Conservation (phyloP, 441 rosid genomes). For the Arabidopsis lyrata region DNA sequence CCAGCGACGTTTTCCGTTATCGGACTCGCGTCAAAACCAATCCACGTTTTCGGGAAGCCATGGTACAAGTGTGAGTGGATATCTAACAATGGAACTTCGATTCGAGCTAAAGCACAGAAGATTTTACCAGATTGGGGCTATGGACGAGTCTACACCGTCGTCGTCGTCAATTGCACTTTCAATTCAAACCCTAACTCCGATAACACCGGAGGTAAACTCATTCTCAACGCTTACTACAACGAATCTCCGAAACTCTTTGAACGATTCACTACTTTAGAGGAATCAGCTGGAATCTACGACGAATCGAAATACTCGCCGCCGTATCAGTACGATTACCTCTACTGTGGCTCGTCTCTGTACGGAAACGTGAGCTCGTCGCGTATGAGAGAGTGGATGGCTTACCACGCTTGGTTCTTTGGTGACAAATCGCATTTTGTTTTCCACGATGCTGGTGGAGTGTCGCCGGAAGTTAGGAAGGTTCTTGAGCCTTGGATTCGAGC, state of each 20-base stretch:
- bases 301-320: slow-evolving; percentile 60
- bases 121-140: slow-evolving; percentile 92
- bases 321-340: slow-evolving; percentile 68
- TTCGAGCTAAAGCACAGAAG: slow-evolving; percentile 68
- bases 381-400: slow-evolving; percentile 90
- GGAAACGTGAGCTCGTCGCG: slow-evolving; percentile 72
- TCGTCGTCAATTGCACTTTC: slow-evolving; percentile 81
- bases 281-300: slow-evolving; percentile 61
- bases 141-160: slow-evolving; percentile 85
- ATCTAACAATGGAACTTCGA: slow-evolving; percentile 59
- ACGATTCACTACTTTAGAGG: slow-evolving; percentile 61
- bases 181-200: slow-evolving; percentile 59
- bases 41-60: slow-evolving; percentile 68
- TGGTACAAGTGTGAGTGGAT: slow-evolving; percentile 90
- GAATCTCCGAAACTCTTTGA: slow-evolving; percentile 59
- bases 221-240: slow-evolving; percentile 67
- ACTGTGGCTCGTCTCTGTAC: slow-evolving; percentile 82
- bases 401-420: slow-evolving; percentile 86
- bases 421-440: slow-evolving; percentile 79
- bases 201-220: slow-evolving; percentile 73
- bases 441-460: slow-evolving; percentile 84
- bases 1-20: slow-evolving; percentile 70
- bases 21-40: slow-evolving; percentile 86
- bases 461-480: slow-evolving; percentile 59
- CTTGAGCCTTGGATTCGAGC: slow-evolving; percentile 76